Evolutionary conservation across 2,329 filamentous ascomycete species (phyloP), one percentile per base, ranked within the genome.

Genomic region (Orbilia oligospora): DNA sequence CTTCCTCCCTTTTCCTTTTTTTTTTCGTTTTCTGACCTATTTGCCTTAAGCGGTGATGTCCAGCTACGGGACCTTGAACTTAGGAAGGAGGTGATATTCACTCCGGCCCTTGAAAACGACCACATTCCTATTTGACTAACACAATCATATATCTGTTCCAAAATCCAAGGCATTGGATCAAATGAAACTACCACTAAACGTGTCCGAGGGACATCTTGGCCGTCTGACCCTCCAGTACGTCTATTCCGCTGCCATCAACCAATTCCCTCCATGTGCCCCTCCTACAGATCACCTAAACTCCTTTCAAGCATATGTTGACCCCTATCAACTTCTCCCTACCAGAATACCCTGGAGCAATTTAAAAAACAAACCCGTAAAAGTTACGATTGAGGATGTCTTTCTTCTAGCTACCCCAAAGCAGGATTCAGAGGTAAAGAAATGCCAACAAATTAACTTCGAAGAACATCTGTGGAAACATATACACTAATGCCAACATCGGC

Each of bases 291-390:
- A 18, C 18, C 16, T 8, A 12, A 48, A 8, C n/a, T 20, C 51
- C 5, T 58, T 22, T 3, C 6, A 30, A 30, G 1, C 18, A 44
- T n/a, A 33, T 64, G 36, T 22, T 58, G 33, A 58, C 53, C 18
- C 18, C 2, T 6, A 6, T 8, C 16, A 22, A 20, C 8, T 8
- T 22, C 9, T 66, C 33, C 3, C 9, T 38, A 22, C 27, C 80
- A 90, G 92, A 70, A 99, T 99, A 81, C 97, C 96, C 0, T 99
- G 95, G 95, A 97, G 95, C 68, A 99, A 99, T 85, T 86, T 99
- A 76, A 90, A 95, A 81, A 95, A 95, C 55, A 95, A 97, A 80
- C 96, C 97, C 0, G 93, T 99, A 82, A 94, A 94, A 85, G 90
- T 99, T 83, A 91, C 94, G 82, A 97, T 99, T 80, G 93, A 99